Percentiles rank a stretch among this genome's conserved stretches.
These are phyloP conservation scores for Nakazawaea populi DNA, from an alignment of 805 yeast species.

Conservation along the genomic window DNA sequence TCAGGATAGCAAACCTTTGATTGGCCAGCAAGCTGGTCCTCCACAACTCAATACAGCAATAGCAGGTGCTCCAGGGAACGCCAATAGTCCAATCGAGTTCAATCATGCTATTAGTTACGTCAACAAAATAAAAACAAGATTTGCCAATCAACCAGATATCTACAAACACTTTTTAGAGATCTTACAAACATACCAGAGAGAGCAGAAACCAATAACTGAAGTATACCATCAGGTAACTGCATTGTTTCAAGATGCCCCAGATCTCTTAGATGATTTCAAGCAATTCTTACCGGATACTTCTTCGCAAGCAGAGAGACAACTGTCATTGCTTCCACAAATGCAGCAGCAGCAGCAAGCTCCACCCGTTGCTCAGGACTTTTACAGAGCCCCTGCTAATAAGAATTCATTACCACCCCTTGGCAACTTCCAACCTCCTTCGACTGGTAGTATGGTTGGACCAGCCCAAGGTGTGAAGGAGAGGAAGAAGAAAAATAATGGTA, in stretches of 20 bases:
- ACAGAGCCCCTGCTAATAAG: conserved; percentile 15
- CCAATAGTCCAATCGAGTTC: conserved; percentile 76
- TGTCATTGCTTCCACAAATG: conserved; percentile 23
- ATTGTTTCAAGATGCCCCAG: conserved; percentile 90
- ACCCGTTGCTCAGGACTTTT: conserved; percentile 17
- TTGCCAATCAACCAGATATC: conserved; percentile 90
- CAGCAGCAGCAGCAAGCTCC: conserved; percentile 16
- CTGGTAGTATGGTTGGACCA: conserved; percentile 16
- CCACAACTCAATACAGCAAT: conserved; percentile 15
- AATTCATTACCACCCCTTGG: conserved; percentile 76
- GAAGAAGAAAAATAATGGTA: conserved; percentile 18
- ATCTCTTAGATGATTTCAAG: conserved; percentile 88
- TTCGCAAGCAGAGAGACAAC: conserved; percentile 28
- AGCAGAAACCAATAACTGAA: conserved; percentile 90
- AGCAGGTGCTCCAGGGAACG: conserved; percentile 12
- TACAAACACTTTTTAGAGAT: conserved; percentile 93
- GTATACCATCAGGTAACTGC: conserved; percentile 91
- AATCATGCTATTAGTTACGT: conserved; percentile 96
- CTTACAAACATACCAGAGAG: conserved; percentile 93
- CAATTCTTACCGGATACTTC: conserved; percentile 87
- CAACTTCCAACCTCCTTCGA: conserved; percentile 67
- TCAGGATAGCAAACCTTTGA: conserved; percentile 9
- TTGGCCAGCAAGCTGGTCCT: conserved; percentile 5
- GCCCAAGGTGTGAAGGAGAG: conserved; percentile 17
- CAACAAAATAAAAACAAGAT: conserved; percentile 91